phyloP scores from a whole-genome alignment of 129 eudicot genomes.

The Flaveria robusta region DNA sequence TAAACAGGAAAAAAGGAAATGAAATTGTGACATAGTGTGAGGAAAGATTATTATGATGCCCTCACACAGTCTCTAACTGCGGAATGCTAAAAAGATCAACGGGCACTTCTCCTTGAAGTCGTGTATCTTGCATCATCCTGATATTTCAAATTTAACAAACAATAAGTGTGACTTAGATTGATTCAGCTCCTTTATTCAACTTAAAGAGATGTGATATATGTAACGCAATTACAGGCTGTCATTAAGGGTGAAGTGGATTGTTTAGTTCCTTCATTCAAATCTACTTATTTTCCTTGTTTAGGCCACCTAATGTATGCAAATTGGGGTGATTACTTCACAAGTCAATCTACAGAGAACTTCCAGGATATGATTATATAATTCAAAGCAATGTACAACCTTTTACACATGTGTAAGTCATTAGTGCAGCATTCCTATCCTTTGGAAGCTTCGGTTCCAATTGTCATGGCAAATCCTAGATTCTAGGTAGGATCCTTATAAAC shows the following conservation, averaged over 20 bases:
- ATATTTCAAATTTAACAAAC: slow-evolving; percentile 23
- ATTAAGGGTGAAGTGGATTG: not conserved
- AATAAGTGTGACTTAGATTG: slow-evolving; percentile 6
- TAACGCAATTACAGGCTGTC: not conserved
- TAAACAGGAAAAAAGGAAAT: slow-evolving; percentile 5
- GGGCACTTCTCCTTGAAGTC: slow-evolving; percentile 60
- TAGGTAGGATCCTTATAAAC: too few relatives aligned
- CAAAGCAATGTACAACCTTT: not conserved
- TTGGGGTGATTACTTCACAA: not conserved
- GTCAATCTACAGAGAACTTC: not conserved
- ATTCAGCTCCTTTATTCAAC: not conserved
- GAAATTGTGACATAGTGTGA: not conserved
- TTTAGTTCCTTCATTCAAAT: too few relatives aligned
- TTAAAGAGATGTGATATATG: not conserved
- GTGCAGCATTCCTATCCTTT: not conserved
- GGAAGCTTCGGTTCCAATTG: too few relatives aligned
- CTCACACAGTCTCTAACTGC: slow-evolving; percentile 69
- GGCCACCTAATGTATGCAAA: not conserved
- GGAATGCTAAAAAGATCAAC: slow-evolving; percentile 52
- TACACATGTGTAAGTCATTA: not conserved
- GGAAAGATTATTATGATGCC: slow-evolving; percentile 10
- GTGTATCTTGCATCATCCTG: slow-evolving; percentile 59
- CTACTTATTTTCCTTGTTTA: too few relatives aligned
- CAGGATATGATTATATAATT: not conserved
- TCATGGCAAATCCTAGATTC: too few relatives aligned